A percentile compares a stretch with the other conserved stretches of the same genome.
phyloP scores from a whole-genome alignment of 108 stramenopile genomes.

The Poteriospumella lacustris region DNA sequence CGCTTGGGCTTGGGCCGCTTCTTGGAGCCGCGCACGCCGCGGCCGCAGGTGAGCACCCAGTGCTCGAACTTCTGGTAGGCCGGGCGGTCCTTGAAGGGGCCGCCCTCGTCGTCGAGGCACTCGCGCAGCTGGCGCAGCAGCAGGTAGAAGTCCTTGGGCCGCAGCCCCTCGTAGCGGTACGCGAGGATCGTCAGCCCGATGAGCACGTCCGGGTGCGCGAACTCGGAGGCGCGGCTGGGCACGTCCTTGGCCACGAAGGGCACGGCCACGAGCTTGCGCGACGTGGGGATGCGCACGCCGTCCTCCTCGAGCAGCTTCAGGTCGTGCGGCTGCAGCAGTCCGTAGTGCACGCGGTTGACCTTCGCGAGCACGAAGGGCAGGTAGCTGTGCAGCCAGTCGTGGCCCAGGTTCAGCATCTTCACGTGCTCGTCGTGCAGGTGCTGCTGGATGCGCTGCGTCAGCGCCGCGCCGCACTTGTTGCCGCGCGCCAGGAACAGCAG shows the following conservation, averaged over 20 bases:
- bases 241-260: slow-evolving; percentile 98
- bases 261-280: slow-evolving; percentile 84
- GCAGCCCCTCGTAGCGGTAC: slow-evolving; percentile 93
- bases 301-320: slow-evolving; percentile 62
- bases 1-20: background rate
- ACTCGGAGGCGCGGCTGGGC: slow-evolving; percentile 90
- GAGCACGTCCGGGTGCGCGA: slow-evolving; percentile 96
- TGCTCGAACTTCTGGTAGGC: slow-evolving; percentile 74
- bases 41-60: slow-evolving; percentile 91
- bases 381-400: slow-evolving; percentile 81
- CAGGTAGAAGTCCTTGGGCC: slow-evolving; percentile 76
- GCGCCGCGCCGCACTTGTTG: slow-evolving; percentile 63
- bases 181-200: slow-evolving; percentile 92
- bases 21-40: slow-evolving; percentile 70
- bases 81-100: slow-evolving; percentile 88
- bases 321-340: slow-evolving; percentile 54
- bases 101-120: slow-evolving; percentile 75
- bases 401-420: slow-evolving; percentile 92
- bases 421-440: slow-evolving; percentile 91
- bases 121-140: slow-evolving; percentile 78
- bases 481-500: slow-evolving; percentile 85
- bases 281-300: slow-evolving; percentile 76
- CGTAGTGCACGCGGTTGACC: slow-evolving; percentile 95
- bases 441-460: slow-evolving; percentile 74
- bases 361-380: slow-evolving; percentile 84